A percentile compares a stretch with the other conserved stretches of the same genome.
phyloP scores from a whole-genome alignment of 2,329 filamentous ascomycete genomes.

The Aspergillus latus region DNA sequence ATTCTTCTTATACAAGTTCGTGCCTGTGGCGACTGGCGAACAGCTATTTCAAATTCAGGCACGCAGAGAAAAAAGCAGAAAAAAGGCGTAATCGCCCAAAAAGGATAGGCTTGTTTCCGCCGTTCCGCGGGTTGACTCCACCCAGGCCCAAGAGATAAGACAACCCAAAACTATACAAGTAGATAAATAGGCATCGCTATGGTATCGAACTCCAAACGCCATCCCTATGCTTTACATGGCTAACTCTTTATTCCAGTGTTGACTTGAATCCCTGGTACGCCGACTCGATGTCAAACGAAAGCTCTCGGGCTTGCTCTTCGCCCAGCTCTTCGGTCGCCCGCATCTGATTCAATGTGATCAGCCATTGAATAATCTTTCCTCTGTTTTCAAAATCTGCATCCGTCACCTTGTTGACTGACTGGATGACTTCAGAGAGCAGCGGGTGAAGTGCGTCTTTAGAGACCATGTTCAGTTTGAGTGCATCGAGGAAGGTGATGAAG shows the following conservation, averaged over 20 bases:
- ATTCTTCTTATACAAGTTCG: conserved; percentile 13
- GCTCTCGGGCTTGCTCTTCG: conserved; percentile 81
- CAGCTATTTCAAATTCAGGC: conserved; percentile 20
- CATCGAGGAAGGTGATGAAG: conserved; percentile 97
- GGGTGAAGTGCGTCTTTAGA: conserved; percentile 98
- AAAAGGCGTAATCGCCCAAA: conserved; percentile 34
- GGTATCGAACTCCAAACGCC: conserved; percentile 21
- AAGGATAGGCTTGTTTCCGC: conserved; percentile 30
- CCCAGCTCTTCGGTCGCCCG: conserved; percentile 86
- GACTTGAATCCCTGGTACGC: conserved; percentile 93
- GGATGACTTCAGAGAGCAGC: conserved; percentile 89
- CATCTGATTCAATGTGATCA: conserved; percentile 98
- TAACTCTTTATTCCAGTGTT: conserved; percentile 57
- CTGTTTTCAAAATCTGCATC: conserved; percentile 92
- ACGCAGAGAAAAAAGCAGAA: conserved; percentile 28
- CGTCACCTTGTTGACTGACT: conserved; percentile 95
- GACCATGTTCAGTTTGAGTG: conserved; percentile 83
- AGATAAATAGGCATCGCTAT: background rate
- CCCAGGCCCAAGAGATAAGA: conserved; percentile 18
- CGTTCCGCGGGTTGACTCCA: conserved; percentile 29
- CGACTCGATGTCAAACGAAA: conserved; percentile 90
- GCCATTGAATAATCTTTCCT: conserved; percentile 97
- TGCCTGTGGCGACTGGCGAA: conserved; percentile 24
- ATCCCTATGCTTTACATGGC: background rate
- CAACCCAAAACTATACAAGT: background rate